A percentile compares a stretch with the other conserved stretches of the same genome.
phyloP scores from a whole-genome alignment of 2,329 filamentous ascomycete species.

The Biscogniauxia mediterranea region DNA sequence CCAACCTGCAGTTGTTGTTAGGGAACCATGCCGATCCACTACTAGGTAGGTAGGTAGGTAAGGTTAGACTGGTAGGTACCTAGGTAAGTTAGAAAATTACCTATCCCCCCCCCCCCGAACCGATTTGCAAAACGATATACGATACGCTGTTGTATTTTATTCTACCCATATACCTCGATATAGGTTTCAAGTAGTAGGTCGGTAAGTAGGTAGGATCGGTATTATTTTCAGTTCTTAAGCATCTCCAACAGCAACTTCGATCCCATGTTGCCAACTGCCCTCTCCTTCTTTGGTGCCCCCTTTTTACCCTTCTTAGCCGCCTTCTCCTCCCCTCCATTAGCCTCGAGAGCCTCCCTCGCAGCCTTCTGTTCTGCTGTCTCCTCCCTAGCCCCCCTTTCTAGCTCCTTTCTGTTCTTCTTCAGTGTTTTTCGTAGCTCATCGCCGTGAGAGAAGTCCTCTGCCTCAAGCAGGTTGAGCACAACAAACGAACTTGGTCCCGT shows the following conservation, averaged over 20 bases:
- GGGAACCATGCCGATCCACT: neutral
- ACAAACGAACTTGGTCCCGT: conserved; percentile 85
- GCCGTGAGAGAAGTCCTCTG: conserved; percentile 65
- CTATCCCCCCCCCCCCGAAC: no score
- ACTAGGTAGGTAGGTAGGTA: neutral
- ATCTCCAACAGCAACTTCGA: conserved; percentile 60
- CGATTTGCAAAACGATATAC: no score
- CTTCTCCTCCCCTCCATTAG: conserved; percentile 41
- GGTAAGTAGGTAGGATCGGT: neutral
- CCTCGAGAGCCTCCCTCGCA: conserved; percentile 50
- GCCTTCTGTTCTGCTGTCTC: conserved; percentile 54
- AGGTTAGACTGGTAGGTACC: no score
- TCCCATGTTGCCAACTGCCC: conserved; percentile 58
- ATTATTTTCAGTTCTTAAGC: conserved; percentile 33
- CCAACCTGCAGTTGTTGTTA: neutral
- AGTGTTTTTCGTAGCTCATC: conserved; percentile 67
- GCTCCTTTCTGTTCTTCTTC: conserved; percentile 68
- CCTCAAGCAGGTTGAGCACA: conserved; percentile 76
- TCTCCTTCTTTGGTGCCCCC: conserved; percentile 37
- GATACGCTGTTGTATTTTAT: no score
- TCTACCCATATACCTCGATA: neutral
- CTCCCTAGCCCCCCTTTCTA: conserved; percentile 65
- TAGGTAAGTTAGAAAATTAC: no score
- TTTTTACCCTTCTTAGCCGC: conserved; percentile 42
- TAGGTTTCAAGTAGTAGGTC: no score